Evolutionary conservation across 192 early-diverging fungal species (phyloP).

Genomic region (Pilobolus umbonatus): DNA sequence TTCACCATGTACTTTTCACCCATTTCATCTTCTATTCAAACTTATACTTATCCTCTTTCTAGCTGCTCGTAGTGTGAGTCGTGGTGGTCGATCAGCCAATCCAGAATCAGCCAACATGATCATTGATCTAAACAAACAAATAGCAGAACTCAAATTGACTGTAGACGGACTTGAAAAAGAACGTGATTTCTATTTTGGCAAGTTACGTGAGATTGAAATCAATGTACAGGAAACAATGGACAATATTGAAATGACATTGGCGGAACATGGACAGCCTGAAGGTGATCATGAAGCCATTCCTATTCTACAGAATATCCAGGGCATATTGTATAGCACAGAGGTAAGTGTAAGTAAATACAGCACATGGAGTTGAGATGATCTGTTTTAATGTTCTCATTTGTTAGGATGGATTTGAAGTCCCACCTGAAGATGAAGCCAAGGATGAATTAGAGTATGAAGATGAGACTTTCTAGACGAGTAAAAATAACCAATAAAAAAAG

Average conservation of each 20-base stretch:
- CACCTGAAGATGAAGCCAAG: conserved; percentile 46
- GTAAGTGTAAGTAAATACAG: conserved; percentile 42
- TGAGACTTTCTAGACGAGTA: conserved; percentile 52
- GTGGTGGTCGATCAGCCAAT: conserved; percentile 18
- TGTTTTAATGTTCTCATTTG: not conserved
- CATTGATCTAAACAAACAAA: conserved; percentile 68
- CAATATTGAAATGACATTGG: conserved; percentile 7
- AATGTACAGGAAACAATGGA: conserved; percentile 71
- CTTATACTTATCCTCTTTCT: not conserved
- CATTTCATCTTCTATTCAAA: not conserved
- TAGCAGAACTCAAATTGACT: conserved; percentile 75
- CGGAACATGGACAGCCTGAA: conserved; percentile 37
- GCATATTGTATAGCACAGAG: conserved; percentile 89
- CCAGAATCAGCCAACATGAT: conserved; percentile 57
- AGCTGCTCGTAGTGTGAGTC: conserved; percentile 16
- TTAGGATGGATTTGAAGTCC: conserved; percentile 79
- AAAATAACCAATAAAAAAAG: conserved; percentile 10
- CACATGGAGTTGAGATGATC: not conserved
- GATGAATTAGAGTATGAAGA: conserved; percentile 50
- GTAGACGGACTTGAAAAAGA: conserved; percentile 94
- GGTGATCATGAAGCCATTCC: conserved; percentile 29
- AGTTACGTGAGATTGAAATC: conserved; percentile 89
- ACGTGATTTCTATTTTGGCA: conserved; percentile 92
- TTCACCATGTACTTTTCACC: too few species aligned
- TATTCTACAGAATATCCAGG: conserved; percentile 74